Percentiles rank a stretch among this genome's conserved stretches.
Evolutionary conservation across 305 asterid genomes (phyloP).

Genomic region (Nicotiana rustica): DNA sequence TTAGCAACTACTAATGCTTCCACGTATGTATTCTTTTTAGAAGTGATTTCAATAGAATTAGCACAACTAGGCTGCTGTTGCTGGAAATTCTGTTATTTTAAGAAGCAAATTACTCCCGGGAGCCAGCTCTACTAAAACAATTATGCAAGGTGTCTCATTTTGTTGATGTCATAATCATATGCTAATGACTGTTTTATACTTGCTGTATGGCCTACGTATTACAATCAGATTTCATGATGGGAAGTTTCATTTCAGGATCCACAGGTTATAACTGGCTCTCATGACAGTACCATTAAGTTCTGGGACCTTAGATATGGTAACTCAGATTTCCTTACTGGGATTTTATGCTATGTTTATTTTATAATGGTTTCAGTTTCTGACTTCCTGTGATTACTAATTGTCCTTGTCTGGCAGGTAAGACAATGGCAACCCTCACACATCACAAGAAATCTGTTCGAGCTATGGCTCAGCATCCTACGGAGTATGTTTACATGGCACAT

Average conservation of each 20-base stretch:
- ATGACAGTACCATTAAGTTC: conserved; percentile 91
- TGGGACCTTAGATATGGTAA: conserved; percentile 97
- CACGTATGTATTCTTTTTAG: conserved; percentile 16
- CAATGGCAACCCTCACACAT: conserved; percentile 93
- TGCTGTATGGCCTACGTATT: background rate
- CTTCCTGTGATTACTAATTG: conserved; percentile 15
- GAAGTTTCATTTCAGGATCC: conserved; percentile 62
- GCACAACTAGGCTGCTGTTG: background rate
- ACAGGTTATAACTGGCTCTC: conserved; percentile 97
- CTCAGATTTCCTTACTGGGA: background rate
- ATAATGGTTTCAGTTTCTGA: conserved; percentile 26
- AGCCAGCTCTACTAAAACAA: conserved; percentile 12
- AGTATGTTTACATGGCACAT: conserved; percentile 53
- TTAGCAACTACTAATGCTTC: conserved; percentile 1
- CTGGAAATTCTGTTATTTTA: background rate
- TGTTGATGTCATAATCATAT: background rate
- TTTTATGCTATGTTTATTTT: background rate
- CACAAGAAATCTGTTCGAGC: conserved; percentile 99
- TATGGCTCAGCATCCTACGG: conserved; percentile 88
- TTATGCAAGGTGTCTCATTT: background rate
- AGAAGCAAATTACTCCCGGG: background rate
- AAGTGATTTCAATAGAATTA: background rate
- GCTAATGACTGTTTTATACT: background rate
- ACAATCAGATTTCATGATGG: conserved; percentile 7
- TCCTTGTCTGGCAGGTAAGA: conserved; percentile 49